A percentile compares a stretch with the other conserved stretches of the same genome.
phyloP scores from a whole-genome alignment of 2,329 filamentous ascomycete genomes.

The Fusarium nygamai region DNA sequence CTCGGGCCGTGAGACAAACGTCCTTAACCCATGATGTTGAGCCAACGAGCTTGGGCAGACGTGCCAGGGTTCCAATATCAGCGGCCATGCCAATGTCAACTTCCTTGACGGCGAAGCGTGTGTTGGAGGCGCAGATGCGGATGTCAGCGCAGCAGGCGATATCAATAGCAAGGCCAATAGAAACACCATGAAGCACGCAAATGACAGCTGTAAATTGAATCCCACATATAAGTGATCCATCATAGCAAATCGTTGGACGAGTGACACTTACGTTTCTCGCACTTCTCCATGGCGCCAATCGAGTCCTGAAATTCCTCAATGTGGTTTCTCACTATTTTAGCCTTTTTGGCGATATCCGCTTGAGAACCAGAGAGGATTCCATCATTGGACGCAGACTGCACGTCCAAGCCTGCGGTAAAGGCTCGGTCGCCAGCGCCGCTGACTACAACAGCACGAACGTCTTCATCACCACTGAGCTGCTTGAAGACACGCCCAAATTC shows the following conservation, averaged over 20 bases:
- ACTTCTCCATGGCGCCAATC: conserved; percentile 80
- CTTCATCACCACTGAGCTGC: conserved; percentile 74
- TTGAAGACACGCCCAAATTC: conserved; percentile 80
- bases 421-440: conserved; percentile 84
- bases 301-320: conserved; percentile 84
- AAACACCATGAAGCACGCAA: conserved; percentile 80
- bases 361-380: conserved; percentile 52
- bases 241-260: neutral
- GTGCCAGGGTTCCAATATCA: conserved; percentile 78
- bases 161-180: conserved; percentile 82
- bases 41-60: conserved; percentile 78
- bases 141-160: conserved; percentile 76
- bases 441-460: conserved; percentile 80
- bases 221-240: conserved; percentile 23
- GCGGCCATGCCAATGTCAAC: conserved; percentile 85
- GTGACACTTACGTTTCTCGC: conserved; percentile 78
- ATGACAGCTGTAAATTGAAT: conserved; percentile 71
- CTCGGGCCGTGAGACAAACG: conserved; percentile 75
- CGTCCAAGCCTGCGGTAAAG: conserved; percentile 88
- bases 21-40: conserved; percentile 83
- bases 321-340: conserved; percentile 70
- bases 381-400: conserved; percentile 72
- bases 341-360: conserved; percentile 71
- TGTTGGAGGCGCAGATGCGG: conserved; percentile 68
- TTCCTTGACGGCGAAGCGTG: conserved; percentile 78